Evolutionary conservation across 2,329 filamentous ascomycete species (phyloP).

Genomic region (Stagonosporopsis vannaccii): DNA sequence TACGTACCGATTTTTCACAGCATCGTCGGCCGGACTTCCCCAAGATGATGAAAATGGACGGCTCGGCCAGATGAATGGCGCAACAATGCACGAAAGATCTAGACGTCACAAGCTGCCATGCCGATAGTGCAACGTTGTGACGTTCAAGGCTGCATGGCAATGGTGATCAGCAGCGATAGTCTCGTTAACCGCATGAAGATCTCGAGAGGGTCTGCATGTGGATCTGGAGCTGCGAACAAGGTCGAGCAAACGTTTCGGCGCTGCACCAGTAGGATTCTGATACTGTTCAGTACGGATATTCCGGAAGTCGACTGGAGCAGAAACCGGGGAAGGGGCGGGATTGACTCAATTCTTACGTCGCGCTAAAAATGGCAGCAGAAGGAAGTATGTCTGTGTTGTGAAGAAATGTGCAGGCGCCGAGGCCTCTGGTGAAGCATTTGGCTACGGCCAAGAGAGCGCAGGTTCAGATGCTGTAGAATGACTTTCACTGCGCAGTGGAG

Average conservation of each 20-base stretch:
- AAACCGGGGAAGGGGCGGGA: slow-evolving; percentile 15
- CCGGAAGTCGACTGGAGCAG: neutral
- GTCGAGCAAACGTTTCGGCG: slow-evolving; percentile 3
- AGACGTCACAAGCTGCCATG: neutral
- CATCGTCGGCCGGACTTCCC: neutral
- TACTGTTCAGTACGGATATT: neutral
- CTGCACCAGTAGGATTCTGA: slow-evolving; percentile 13
- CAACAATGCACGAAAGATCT: slow-evolving; percentile 5
- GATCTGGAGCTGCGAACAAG: neutral
- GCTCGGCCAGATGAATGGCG: slow-evolving; percentile 1
- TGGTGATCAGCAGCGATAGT: slow-evolving; percentile 7
- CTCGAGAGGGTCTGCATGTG: neutral
- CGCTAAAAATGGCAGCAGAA: neutral
- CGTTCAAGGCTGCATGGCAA: slow-evolving; percentile 7
- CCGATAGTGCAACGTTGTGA: slow-evolving; percentile 11
- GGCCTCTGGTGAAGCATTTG: slow-evolving; percentile 8
- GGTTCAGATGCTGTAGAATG: neutral
- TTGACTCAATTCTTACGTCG: neutral
- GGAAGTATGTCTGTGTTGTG: neutral
- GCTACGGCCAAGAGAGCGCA: neutral
- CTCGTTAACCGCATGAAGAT: neutral
- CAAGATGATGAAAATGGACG: neutral
- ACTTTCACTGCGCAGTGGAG: neutral
- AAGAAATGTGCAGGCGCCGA: neutral
- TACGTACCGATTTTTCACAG: neutral